These are phyloP conservation scores for Xanthoconium purpureum DNA, from an alignment of 768 basidiomycete genomes.

Conservation along the genomic window DNA sequence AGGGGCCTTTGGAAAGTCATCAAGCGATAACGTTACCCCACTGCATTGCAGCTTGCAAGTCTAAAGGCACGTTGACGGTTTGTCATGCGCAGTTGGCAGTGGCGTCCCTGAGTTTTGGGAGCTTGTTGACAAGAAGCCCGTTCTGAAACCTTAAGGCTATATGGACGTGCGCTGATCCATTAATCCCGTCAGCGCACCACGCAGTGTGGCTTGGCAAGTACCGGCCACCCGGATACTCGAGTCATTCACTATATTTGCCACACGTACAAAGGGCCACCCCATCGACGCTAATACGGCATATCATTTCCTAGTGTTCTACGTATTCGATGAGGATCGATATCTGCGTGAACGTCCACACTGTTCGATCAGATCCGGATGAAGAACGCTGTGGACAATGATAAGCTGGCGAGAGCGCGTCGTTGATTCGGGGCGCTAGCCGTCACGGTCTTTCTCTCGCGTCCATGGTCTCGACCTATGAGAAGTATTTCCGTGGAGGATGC, in stretches of 20 bases:
- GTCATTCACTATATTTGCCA: not conserved
- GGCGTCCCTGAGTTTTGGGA: not conserved
- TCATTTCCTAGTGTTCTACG: constrained; percentile 8
- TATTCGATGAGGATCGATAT: constrained; percentile 1
- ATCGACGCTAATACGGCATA: constrained; percentile 9
- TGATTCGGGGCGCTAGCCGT: not conserved
- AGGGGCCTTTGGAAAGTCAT: too few relatives aligned
- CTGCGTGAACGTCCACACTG: not conserved
- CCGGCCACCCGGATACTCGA: not conserved
- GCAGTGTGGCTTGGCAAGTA: not conserved
- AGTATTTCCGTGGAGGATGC: not conserved
- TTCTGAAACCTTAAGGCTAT: not conserved
- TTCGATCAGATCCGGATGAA: not conserved
- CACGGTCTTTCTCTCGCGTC: not conserved
- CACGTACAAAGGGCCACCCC: not conserved
- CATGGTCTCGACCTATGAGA: not conserved
- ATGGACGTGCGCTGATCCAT: not conserved
- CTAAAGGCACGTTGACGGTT: not conserved
- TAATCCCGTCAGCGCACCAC: not conserved
- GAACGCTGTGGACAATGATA: not conserved
- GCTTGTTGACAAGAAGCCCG: not conserved
- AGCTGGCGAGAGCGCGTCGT: not conserved
- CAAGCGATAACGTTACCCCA: too few relatives aligned
- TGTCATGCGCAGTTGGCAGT: not conserved
- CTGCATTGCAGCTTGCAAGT: not conserved